These are phyloP conservation scores for Platanus orientalis DNA, from an alignment of 164 flowering plant genomes.

Conservation along the genomic window DNA sequence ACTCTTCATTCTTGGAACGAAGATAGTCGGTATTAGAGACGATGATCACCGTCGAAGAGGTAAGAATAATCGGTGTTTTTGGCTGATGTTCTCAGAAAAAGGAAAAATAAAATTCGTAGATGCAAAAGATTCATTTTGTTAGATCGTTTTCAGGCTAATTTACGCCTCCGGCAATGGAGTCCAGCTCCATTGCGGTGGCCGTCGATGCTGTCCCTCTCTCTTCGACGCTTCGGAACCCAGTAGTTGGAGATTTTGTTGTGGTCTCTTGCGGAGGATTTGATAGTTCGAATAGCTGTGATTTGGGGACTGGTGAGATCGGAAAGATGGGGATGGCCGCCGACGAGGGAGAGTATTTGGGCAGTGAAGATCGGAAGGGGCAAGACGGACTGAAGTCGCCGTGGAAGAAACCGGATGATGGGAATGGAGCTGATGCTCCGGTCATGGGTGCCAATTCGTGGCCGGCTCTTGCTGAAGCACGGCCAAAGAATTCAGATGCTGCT, in stretches of 20 bases:
- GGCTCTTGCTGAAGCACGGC: constrained; percentile 42
- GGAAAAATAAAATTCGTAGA: neutral
- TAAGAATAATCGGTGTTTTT: neutral
- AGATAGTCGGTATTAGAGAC: too few species aligned
- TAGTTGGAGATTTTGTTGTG: neutral
- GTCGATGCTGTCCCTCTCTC: neutral
- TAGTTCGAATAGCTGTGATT: constrained; percentile 2
- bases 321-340: constrained; percentile 31
- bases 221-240: neutral
- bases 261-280: neutral
- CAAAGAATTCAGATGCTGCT: constrained; percentile 22
- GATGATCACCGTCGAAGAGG: neutral
- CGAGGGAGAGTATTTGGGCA: constrained; percentile 13
- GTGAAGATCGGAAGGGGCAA: constrained; percentile 18
- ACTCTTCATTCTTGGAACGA: too few species aligned
- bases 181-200: constrained; percentile 1
- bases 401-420: constrained; percentile 40
- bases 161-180: constrained; percentile 3
- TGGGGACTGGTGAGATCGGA: neutral
- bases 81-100: neutral
- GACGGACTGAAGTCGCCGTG: constrained; percentile 45
- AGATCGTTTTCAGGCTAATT: constrained; percentile 7
- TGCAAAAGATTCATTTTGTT: constrained; percentile 4
- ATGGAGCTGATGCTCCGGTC: constrained; percentile 29
- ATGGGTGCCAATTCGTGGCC: constrained; percentile 71